Percentiles rank a stretch among this genome's conserved stretches.
These are phyloP conservation scores for Bremia lactucae DNA, from an alignment of 352 stramenopile species.

Conservation along the genomic window DNA sequence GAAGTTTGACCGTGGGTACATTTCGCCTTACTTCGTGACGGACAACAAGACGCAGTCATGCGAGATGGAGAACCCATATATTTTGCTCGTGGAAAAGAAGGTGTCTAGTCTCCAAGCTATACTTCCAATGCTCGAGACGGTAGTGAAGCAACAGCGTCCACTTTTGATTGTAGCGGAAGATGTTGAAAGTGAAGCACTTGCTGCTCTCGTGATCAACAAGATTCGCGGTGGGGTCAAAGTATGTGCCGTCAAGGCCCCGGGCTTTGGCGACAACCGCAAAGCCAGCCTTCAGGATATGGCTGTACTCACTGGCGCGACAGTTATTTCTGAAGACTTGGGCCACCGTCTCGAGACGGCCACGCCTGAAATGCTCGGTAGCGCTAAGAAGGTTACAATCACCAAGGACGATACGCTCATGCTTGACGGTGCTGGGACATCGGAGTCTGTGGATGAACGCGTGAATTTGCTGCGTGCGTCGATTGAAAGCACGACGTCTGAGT, in stretches of 20 bases:
- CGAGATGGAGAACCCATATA: conserved; percentile 98
- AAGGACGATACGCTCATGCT: conserved; percentile 99
- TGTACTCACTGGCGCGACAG: conserved; percentile 94
- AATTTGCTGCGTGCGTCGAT: conserved; percentile 94
- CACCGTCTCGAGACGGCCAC: conserved; percentile 97
- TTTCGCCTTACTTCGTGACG: conserved; percentile 99
- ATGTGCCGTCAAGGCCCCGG: conserved; percentile 98
- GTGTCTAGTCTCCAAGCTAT: conserved; percentile 94
- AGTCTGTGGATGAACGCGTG: conserved; percentile 93
- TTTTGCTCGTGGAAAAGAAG: conserved; percentile 99
- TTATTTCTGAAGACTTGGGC: conserved; percentile 97
- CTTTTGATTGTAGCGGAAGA: conserved; percentile 99
- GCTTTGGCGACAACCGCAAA: conserved; percentile 99
- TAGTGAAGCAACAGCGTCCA: conserved; percentile 94
- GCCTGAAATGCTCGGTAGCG: conserved; percentile 89
- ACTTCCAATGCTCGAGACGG: conserved; percentile 94
- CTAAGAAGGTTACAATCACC: conserved; percentile 93
- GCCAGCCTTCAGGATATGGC: conserved; percentile 99
- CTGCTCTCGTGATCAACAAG: conserved; percentile 99
- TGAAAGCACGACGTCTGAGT: conserved; percentile 94
- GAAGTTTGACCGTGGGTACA: conserved; percentile 99
- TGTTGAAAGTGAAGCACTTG: conserved; percentile 97
- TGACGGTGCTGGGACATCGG: conserved; percentile 88
- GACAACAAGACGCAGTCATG: conserved; percentile 98
- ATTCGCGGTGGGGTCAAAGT: conserved; percentile 99